Evolutionary conservation across 108 stramenopile species (phyloP), one percentile per base, ranked within the genome.

Genomic region (Stephanodiscus minutulus): DNA sequence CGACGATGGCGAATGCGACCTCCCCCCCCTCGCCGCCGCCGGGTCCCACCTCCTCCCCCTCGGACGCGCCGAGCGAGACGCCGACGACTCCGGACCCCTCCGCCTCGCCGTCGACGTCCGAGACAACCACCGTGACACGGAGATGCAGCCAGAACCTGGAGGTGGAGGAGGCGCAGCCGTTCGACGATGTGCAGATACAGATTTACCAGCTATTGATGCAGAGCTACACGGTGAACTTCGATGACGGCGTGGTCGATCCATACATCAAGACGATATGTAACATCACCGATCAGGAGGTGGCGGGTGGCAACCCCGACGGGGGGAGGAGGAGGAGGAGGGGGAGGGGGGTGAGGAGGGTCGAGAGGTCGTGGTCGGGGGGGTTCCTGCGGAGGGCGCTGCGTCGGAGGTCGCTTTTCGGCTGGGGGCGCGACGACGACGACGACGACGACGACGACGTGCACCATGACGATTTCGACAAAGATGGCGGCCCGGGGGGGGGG

Each of bases 181-280:
- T 76, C 36, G 53, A 55, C 37, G 61, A 44, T 17, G 39, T 64
- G 25, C 53, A 70, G 25, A 8, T 28, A 7, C 55, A 53, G 12
- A 65, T 70, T 2, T 77, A 70, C 31, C 33, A 64, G 49, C 5
- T 43, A 5, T 29, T 60, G 46, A 68, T 77, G 66, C 37, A 65
- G 33, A 57, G 64, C 10, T 77, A 77, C 50, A 77, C 76, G 13
- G 29, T 0, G 10, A 3, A 64, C 0, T 69, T 70, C 28, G 76
- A 68, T 1, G 5, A 77, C 5, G 25, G 50, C 12, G 56, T 70
- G 4, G 12, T 21, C 4, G 28, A 15, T 11, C 76, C 76, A 0
- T 49, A 39, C 6, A 65, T 77, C 33, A 11, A 21, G 0, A 77
- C 76, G 0, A 50, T 0, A 0, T 69, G 62, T 47, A 41, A 17